Conservation (phyloP, 179 eudicot species). For the Gypsophila paniculata region DNA sequence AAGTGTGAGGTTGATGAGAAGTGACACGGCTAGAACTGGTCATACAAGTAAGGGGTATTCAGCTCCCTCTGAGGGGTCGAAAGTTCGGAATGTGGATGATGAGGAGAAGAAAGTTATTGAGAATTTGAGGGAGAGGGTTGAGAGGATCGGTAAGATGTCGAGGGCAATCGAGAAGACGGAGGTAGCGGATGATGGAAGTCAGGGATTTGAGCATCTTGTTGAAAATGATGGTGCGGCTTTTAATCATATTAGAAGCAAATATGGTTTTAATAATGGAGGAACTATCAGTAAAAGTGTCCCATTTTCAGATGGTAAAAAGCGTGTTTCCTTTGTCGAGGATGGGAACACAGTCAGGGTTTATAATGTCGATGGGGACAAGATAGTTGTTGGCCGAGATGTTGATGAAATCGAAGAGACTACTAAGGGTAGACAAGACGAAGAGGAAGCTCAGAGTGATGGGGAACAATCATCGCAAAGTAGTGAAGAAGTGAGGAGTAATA, state of each 20-base stretch:
- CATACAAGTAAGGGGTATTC: slow-evolving; percentile 20
- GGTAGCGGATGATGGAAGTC: slow-evolving; percentile 23
- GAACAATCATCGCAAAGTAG: slow-evolving; percentile 34
- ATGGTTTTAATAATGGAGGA: slow-evolving; percentile 24
- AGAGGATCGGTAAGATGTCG: slow-evolving; percentile 34
- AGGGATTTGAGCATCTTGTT: slow-evolving; percentile 22
- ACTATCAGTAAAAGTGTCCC: slow-evolving; percentile 21
- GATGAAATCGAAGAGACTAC: slow-evolving; percentile 40
- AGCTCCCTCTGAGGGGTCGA: slow-evolving; percentile 22
- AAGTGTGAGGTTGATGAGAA: slow-evolving; percentile 32
- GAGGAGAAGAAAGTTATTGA: slow-evolving; percentile 35
- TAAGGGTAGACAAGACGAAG: slow-evolving; percentile 45
- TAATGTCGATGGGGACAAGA: slow-evolving; percentile 30
- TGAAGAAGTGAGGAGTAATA: slow-evolving; percentile 32
- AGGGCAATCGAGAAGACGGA: slow-evolving; percentile 33
- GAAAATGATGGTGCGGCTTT: slow-evolving; percentile 15
- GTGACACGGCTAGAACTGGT: slow-evolving; percentile 28
- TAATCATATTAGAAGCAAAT: slow-evolving; percentile 17
- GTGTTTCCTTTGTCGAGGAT: slow-evolving; percentile 60
- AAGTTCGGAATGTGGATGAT: slow-evolving; percentile 19
- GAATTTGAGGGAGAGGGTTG: slow-evolving; percentile 36
- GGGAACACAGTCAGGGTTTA: slow-evolving; percentile 43
- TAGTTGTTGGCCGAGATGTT: slow-evolving; percentile 29
- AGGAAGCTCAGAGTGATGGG: slow-evolving; percentile 35
- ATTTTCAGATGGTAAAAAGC: slow-evolving; percentile 41